Conservation (phyloP, 106 monocot species). For the Posidonia australis region DNA sequence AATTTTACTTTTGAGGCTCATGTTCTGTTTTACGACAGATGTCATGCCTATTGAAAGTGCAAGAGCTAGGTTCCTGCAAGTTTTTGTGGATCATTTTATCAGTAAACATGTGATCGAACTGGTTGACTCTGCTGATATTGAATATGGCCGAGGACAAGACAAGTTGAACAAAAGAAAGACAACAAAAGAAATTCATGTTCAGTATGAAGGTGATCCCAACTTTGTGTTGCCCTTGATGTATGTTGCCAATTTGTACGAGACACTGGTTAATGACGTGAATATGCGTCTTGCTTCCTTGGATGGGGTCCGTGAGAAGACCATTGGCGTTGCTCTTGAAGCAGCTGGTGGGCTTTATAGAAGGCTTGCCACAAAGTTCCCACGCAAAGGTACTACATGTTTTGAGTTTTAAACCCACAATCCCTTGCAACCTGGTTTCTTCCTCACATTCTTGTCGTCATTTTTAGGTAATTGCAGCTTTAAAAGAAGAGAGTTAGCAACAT, state of each 20-base stretch:
- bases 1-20: neutral
- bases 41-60: constrained; percentile 72
- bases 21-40: constrained; percentile 38
- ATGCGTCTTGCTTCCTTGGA: constrained; percentile 51
- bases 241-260: constrained; percentile 93
- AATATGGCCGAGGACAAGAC: constrained; percentile 40
- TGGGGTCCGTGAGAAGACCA: constrained; percentile 73
- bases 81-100: constrained; percentile 77
- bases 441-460: neutral
- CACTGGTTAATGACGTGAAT: constrained; percentile 77
- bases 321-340: constrained; percentile 96
- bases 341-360: constrained; percentile 88
- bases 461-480: constrained; percentile 70
- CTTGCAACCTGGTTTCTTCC: neutral
- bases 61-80: constrained; percentile 68
- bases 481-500: constrained; percentile 94
- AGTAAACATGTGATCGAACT: constrained; percentile 58
- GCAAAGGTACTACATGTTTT: constrained; percentile 41
- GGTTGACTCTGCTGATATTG: constrained; percentile 23
- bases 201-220: constrained; percentile 78
- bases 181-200: constrained; percentile 29
- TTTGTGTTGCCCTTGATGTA: constrained; percentile 94
- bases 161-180: constrained; percentile 70
- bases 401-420: neutral
- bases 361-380: constrained; percentile 69